These are phyloP conservation scores for Zygotorulaspora mrakii DNA, from an alignment of 1,139 yeast species.

Conservation along the genomic window DNA sequence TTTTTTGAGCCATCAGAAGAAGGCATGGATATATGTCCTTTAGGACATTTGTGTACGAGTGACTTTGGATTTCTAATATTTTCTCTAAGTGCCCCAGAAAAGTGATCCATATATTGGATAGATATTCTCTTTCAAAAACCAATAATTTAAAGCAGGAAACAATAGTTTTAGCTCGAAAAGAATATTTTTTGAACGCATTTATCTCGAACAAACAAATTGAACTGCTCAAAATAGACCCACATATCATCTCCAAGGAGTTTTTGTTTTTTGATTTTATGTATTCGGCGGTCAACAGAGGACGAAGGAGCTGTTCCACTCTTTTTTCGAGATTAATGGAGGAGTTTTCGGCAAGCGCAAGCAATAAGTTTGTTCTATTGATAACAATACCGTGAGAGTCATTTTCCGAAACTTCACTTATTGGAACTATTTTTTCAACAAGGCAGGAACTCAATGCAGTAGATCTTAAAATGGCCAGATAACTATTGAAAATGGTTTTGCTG, in stretches of 20 bases:
- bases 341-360: slow-evolving; percentile 25
- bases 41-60: slow-evolving; percentile 13
- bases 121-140: slow-evolving; percentile 6
- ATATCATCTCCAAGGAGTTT: slow-evolving; percentile 6
- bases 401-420: slow-evolving; percentile 27
- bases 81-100: slow-evolving; percentile 11
- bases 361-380: slow-evolving; percentile 30
- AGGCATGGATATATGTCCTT: slow-evolving; percentile 14
- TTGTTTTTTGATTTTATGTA: slow-evolving; percentile 7
- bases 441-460: slow-evolving; percentile 16
- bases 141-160: slow-evolving; percentile 8
- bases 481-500: slow-evolving; percentile 26
- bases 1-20: slow-evolving; percentile 10
- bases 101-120: slow-evolving; percentile 6
- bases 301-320: slow-evolving; percentile 24
- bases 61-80: slow-evolving; percentile 4
- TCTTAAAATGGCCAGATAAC: slow-evolving; percentile 23
- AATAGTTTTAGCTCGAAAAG: slow-evolving; percentile 16
- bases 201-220: slow-evolving; percentile 17
- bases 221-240: slow-evolving; percentile 7
- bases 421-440: slow-evolving; percentile 30
- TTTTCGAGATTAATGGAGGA: slow-evolving; percentile 26
- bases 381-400: slow-evolving; percentile 23
- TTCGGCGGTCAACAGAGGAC: slow-evolving; percentile 16
- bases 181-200: slow-evolving; percentile 12